phyloP scores from a whole-genome alignment of 176 grass and related monocot genomes.

The Avena sativa region DNA sequence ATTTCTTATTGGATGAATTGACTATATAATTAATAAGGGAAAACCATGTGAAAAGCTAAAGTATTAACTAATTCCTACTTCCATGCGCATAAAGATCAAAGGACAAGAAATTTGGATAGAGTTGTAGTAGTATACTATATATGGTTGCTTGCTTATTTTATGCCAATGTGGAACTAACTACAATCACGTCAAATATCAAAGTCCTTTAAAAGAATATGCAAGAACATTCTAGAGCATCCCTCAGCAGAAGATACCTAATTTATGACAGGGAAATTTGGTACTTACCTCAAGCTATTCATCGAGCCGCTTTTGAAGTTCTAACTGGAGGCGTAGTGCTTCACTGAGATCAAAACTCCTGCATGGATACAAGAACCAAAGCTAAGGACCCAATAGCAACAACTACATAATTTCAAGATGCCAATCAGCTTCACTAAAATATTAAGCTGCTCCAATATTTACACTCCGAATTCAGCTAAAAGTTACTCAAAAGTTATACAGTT shows the following conservation, averaged over 20 bases:
- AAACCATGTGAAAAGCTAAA: not conserved
- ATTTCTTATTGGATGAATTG: not conserved
- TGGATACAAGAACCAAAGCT: constrained; percentile 38
- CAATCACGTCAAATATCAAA: constrained; percentile 4
- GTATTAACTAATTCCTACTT: not conserved
- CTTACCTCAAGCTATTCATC: constrained; percentile 97
- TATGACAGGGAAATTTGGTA: constrained; percentile 22
- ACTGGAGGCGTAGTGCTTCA: constrained; percentile 87
- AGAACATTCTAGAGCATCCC: not conserved
- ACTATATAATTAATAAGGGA: not conserved
- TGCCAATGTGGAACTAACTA: constrained; percentile 15
- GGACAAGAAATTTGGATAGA: not conserved
- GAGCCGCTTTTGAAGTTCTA: constrained; percentile 95
- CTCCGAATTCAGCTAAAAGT: not conserved
- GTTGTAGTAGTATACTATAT: not conserved
- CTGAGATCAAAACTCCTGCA: constrained; percentile 85
- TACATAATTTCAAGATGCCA: constrained; percentile 14
- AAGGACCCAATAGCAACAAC: constrained; percentile 13
- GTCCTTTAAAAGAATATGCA: not conserved
- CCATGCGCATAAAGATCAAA: not conserved
- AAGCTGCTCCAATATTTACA: constrained; percentile 6
- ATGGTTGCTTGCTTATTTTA: constrained; percentile 20
- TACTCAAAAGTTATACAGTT: constrained; percentile 7
- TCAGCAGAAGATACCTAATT: not conserved
- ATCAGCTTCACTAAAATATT: constrained; percentile 28